Base-by-base conservation (phyloP, 352 stramenopile species). In the Pythium volutum region DNA sequence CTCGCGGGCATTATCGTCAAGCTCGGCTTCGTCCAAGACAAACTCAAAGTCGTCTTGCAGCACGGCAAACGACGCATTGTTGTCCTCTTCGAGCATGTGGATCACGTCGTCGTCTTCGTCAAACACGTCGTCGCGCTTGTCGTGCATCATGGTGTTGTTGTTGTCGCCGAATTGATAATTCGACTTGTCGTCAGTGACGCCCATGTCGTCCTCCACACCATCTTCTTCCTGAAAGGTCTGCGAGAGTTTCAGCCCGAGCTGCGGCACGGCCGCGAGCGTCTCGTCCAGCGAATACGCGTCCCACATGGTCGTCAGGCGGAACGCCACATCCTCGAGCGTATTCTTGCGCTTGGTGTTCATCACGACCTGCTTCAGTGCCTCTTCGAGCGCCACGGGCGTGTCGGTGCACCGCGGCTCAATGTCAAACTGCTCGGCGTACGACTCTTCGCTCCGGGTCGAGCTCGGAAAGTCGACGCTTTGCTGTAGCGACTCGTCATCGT, bases 321-420 rank as follows among this genome's bases (percentile, higher is more conserved):
- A 74, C 34, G 89, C 73, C 45, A 92, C 76, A 74, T 93, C 84
- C 67, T 91, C 79, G 61, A 82, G 77, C 18, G 84, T 93, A 47
- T 75, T 78, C 3, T 67, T 64, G 29, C 67, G 54, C 22, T 84
- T 84, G 11, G 73, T 64, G 12, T 79, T 68, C 27, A 93, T 59
- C 42, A 93, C 83, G 33, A 93, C 79, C 53, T 93, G 75, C 67
- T 91, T 91, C 59, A 93, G 75, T 8, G 84, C 84, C 43, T 93
- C 81, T 34, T 83, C 77, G 1, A 93, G 69, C 42, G 84, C 79
- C 1, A 90, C 55, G 23, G 67, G 73, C n/a, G 81, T 69, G 60
- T 93, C 84, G 11, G 80, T 79, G 59, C 84, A 93, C 20, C 74
- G 73, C 47, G 84, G 66, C n/a, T 87, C 79, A 20, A 75, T 68